phyloP scores from a whole-genome alignment of 169 alveolate species.

The Plasmodium vinckei region DNA sequence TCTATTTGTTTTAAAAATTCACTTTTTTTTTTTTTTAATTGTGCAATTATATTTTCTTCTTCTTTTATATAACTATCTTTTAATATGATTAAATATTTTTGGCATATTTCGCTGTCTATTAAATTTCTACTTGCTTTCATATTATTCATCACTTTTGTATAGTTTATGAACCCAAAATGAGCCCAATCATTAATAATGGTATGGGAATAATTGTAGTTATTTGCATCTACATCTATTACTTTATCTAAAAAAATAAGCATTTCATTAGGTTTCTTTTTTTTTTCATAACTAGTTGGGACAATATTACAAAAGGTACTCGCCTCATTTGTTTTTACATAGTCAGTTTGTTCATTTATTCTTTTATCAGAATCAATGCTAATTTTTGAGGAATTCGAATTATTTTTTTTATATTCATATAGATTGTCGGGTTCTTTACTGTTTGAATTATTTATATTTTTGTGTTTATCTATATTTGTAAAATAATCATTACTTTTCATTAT shows the following conservation, averaged over 20 bases:
- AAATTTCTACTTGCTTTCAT: conserved; percentile 65
- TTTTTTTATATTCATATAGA: too few species aligned
- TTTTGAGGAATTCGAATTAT: too few species aligned
- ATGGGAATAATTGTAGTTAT: conserved; percentile 22
- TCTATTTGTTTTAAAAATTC: conserved; percentile 74
- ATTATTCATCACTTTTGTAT: conserved; percentile 40
- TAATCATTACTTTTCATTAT: too few species aligned
- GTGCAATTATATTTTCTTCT: conserved; percentile 67
- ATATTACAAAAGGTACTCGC: too few species aligned
- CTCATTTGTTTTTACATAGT: too few species aligned
- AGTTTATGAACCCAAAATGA: conserved; percentile 54
- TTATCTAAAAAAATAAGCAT: conserved; percentile 38
- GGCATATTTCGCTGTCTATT: conserved; percentile 53
- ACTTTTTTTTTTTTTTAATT: conserved; percentile 51
- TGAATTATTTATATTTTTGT: too few species aligned
- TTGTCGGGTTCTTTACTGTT: too few species aligned
- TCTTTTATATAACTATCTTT: conserved; percentile 63
- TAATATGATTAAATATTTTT: conserved; percentile 18
- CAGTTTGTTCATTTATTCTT: too few species aligned
- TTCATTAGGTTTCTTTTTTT: background rate
- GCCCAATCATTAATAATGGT: conserved; percentile 58
- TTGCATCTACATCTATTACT: conserved; percentile 24
- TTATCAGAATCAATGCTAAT: too few species aligned
- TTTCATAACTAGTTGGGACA: too few species aligned
- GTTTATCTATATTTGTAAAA: too few species aligned